Percentiles rank a stretch among this genome's conserved stretches.
phyloP scores from a whole-genome alignment of 1,284 basidiomycete species.

The Porodaedalea pini region DNA sequence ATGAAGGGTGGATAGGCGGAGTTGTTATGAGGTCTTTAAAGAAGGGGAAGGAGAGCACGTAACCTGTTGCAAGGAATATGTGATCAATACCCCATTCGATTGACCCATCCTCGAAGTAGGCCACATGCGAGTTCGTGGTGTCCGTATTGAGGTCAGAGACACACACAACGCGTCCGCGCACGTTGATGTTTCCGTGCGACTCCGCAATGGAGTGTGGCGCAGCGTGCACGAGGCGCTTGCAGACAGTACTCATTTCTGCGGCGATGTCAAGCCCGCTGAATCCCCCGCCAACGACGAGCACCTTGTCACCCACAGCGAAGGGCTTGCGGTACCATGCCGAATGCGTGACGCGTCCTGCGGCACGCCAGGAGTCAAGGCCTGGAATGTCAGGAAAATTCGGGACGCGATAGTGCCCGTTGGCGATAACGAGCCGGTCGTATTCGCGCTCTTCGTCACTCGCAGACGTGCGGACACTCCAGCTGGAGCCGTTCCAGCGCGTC shows the following conservation, averaged over 20 bases:
- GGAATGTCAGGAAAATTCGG: conserved; percentile 58
- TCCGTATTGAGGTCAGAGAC: conserved; percentile 37
- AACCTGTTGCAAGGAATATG: conserved; percentile 73
- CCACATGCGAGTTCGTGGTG: conserved; percentile 30
- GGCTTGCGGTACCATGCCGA: conserved; percentile 66
- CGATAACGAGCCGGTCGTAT: conserved; percentile 64
- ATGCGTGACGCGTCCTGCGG: conserved; percentile 48
- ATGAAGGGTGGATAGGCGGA: conserved; percentile 25
- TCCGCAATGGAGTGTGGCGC: conserved; percentile 30
- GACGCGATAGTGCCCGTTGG: conserved; percentile 67
- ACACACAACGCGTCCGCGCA: conserved; percentile 41
- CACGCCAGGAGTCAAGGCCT: conserved; percentile 58
- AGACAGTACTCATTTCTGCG: conserved; percentile 47
- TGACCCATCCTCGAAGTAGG: conserved; percentile 58
- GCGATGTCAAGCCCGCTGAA: conserved; percentile 67
- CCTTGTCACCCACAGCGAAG: conserved; percentile 39
- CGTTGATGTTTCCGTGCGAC: conserved; percentile 39
- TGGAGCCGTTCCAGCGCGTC: conserved; percentile 38
- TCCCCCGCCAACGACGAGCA: conserved; percentile 69
- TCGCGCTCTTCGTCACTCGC: conserved; percentile 6
- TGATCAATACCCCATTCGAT: conserved; percentile 52
- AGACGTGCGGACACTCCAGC: conserved; percentile 48
- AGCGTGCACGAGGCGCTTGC: conserved; percentile 54
- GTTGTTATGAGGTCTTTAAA: conserved; percentile 38
- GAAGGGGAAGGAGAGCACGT: conserved; percentile 61